phyloP scores from a whole-genome alignment of 2,329 filamentous ascomycete species.

The Mollisiaceae sp. region DNA sequence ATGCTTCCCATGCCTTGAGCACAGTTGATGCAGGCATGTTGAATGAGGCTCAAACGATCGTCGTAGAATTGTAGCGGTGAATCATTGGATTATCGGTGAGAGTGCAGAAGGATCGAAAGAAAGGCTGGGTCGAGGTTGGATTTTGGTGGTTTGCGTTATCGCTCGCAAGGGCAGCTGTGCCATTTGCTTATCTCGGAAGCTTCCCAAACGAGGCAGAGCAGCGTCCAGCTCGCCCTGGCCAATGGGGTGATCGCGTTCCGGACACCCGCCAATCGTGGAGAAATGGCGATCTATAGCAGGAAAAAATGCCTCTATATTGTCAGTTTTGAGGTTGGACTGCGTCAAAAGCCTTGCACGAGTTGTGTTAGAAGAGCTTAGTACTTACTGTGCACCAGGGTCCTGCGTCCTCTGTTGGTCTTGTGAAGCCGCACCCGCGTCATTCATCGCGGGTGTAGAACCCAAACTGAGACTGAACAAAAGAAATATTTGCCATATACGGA shows the following conservation, averaged over 20 bases:
- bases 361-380: background rate
- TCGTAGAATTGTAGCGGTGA: background rate
- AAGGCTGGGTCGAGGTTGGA: background rate
- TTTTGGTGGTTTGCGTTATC: background rate
- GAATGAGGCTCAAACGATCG: conserved; percentile 7
- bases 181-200: conserved; percentile 7
- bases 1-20: conserved; percentile 54
- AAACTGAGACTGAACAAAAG: background rate
- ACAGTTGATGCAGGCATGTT: conserved; percentile 42
- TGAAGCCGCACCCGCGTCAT: background rate
- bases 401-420: background rate
- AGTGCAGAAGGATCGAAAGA: conserved; percentile 8
- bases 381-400: background rate
- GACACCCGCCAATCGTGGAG: background rate
- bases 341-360: background rate
- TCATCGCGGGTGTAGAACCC: background rate
- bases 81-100: conserved; percentile 13
- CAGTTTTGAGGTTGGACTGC: conserved; percentile 7
- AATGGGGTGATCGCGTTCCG: background rate
- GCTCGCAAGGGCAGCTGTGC: background rate
- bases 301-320: conserved; percentile 2
- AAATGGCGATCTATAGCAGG: too few relatives aligned
- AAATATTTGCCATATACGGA: conserved; percentile 2
- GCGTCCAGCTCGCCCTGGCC: background rate
- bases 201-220: background rate